Percentiles rank a stretch among this genome's conserved stretches.
Evolutionary conservation across 1,284 basidiomycete species (phyloP).

Genomic region (Cutaneotrichosporon dermatis): DNA sequence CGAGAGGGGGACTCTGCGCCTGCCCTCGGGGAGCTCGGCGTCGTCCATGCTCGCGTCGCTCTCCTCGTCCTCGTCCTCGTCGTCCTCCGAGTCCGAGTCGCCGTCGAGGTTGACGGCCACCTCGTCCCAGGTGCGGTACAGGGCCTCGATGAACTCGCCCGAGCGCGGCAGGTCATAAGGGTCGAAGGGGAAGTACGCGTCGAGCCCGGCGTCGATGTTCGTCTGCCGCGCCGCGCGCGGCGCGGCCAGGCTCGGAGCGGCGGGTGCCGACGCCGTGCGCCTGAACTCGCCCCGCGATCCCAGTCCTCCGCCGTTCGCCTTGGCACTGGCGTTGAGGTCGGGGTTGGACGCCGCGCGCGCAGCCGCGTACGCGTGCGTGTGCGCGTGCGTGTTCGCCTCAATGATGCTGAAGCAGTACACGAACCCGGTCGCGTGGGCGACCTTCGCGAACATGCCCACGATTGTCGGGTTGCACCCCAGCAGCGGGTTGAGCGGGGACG

Average conservation of each 20-base stretch:
- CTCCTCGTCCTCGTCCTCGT: conserved; percentile 51
- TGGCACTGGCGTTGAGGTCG: conserved; percentile 6
- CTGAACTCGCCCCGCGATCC: too few relatives aligned
- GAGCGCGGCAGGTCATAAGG: conserved; percentile 79
- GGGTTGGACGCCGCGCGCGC: conserved; percentile 15
- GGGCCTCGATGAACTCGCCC: conserved; percentile 50
- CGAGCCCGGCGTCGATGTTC: conserved; percentile 65
- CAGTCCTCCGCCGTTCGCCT: background rate
- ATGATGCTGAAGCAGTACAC: conserved; percentile 93
- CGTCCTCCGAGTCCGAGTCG: conserved; percentile 46
- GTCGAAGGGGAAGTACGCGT: conserved; percentile 97
- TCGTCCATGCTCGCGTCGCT: conserved; percentile 3
- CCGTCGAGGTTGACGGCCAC: conserved; percentile 48
- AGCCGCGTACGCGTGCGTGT: conserved; percentile 16
- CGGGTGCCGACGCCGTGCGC: conserved; percentile 1
- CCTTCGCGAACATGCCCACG: conserved; percentile 88
- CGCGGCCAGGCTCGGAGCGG: conserved; percentile 10
- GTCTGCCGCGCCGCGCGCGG: conserved; percentile 41
- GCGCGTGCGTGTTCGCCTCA: conserved; percentile 61
- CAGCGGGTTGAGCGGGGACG: conserved; percentile 81
- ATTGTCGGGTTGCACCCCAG: conserved; percentile 86
- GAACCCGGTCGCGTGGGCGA: conserved; percentile 86
- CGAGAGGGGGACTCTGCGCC: background rate
- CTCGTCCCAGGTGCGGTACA: conserved; percentile 57
- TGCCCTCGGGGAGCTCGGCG: background rate